A percentile compares a stretch with the other conserved stretches of the same genome.
Conservation (phyloP, 208 protist genomes). For the Trypanosoma theileri region DNA sequence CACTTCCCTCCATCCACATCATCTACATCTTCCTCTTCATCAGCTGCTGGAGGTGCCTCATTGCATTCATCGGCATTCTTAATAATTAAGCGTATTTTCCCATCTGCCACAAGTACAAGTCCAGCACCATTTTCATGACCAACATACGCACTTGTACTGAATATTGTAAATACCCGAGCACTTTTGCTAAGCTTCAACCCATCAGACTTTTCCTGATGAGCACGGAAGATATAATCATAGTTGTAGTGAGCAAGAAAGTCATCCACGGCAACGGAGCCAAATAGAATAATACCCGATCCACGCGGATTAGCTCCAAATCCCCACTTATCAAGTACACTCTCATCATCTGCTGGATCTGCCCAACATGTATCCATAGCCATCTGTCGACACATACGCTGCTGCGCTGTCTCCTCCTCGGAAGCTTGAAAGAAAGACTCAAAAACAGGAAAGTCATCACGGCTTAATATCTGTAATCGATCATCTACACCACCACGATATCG, state of each 20-base stretch:
- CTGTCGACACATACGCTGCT: constrained; percentile 65
- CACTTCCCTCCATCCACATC: background rate
- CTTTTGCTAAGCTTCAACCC: constrained; percentile 91
- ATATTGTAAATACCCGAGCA: constrained; percentile 91
- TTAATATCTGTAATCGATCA: constrained; percentile 66
- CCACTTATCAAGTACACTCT: constrained; percentile 70
- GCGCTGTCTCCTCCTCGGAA: constrained; percentile 58
- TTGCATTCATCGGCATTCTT: constrained; percentile 78
- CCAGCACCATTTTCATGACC: constrained; percentile 91
- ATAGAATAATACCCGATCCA: constrained; percentile 85
- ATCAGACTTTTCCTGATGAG: constrained; percentile 92
- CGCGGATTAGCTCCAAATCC: constrained; percentile 89
- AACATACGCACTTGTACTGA: constrained; percentile 92
- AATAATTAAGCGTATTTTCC: constrained; percentile 89
- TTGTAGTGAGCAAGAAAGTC: constrained; percentile 84
- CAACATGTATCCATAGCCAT: constrained; percentile 90
- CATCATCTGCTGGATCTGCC: constrained; percentile 89
- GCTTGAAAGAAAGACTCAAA: constrained; percentile 87
- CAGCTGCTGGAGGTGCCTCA: constrained; percentile 20
- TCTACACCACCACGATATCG: constrained; percentile 83
- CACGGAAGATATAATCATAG: constrained; percentile 92
- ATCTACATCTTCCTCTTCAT: constrained; percentile 39
- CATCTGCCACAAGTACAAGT: constrained; percentile 87
- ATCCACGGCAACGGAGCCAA: constrained; percentile 83
- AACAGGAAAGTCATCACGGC: constrained; percentile 69